Conservation (phyloP, 768 basidiomycete species). For the Pisolithus orientalis region DNA sequence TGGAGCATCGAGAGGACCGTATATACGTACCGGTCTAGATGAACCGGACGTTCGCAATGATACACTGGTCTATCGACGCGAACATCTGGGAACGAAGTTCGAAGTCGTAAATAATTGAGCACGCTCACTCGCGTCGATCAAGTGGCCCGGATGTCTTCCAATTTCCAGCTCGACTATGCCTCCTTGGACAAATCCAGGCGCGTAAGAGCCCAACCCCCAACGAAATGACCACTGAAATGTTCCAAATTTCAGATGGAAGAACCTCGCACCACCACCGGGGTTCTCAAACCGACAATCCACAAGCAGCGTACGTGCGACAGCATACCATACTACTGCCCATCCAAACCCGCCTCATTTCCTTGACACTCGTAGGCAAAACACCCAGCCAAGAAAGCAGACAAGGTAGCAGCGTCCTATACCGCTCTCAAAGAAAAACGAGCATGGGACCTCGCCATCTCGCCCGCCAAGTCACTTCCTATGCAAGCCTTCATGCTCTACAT, state of each 20-base stretch:
- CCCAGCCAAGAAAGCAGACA: slow-evolving; percentile 28
- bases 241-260: slow-evolving; percentile 45
- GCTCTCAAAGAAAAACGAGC: slow-evolving; percentile 71
- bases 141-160: slow-evolving; percentile 11
- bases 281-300: slow-evolving; percentile 43
- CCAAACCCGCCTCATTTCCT: background rate
- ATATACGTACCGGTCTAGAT: too few species aligned
- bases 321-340: background rate
- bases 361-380: slow-evolving; percentile 36
- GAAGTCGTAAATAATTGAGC: too few species aligned
- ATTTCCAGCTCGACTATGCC: slow-evolving; percentile 23
- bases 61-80: too few species aligned
- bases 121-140: background rate
- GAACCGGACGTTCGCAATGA: too few species aligned
- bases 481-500: slow-evolving; percentile 99
- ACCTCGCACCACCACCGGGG: slow-evolving; percentile 62
- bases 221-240: background rate
- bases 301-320: slow-evolving; percentile 13
- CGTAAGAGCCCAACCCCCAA: background rate
- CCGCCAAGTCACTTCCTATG: slow-evolving; percentile 92
- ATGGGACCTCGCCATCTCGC: slow-evolving; percentile 78
- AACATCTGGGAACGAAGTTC: too few species aligned
- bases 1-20: too few species aligned
- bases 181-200: slow-evolving; percentile 26
- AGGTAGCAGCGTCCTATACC: slow-evolving; percentile 47